Evolutionary conservation across 139 green algal genomes (phyloP), one percentile per base, ranked within the genome.

Genomic region (Limnomonas spitsbergensis): DNA sequence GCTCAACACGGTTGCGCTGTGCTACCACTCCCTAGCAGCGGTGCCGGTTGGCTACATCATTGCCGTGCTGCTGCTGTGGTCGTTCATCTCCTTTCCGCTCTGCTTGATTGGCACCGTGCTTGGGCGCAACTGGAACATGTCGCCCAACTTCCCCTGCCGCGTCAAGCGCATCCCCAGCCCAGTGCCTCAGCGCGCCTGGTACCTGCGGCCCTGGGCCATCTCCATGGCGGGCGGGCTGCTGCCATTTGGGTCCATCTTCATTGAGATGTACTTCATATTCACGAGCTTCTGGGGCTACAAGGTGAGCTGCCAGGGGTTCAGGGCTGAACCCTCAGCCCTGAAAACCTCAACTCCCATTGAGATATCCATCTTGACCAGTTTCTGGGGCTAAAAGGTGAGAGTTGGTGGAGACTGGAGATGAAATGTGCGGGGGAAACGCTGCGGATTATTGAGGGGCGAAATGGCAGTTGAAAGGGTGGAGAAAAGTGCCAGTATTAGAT

Each of bases 181-280:
- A 70, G 97, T 99, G 75, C 95, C 95, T 3, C 75, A 92, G 56
- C 91, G 91, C 73, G 81, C 85, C 80, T 99, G 95, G 95, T 98
- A 97, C 85, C 88, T 98, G 40, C 75, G 75, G 9, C 94, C 94
- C 0, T 67, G 38, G 2, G 85, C 87, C 4, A 91, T 99, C 39
- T 80, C 82, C 24, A 6, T 92, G 34, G 86, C 91, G 47, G 95
- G 93, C 1, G 95, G 95, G 4, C 80, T 98, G 77, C 90, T 99
- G 74, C 95, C 95, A 27, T 99, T 99, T 88, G 95, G 95, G 24
- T 94, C 86, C 83, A 98, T 99, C 84, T 99, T 99, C 88, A 98
- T 98, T 67, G 95, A 99, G 87, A 96, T 98, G 90, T 99, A 98
- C 87, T 99, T 98, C 84, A 91, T 99, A 37, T 97, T 98, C 85